Evolutionary conservation across 768 basidiomycete species (phyloP).

Genomic region (Podaxis sp.): DNA sequence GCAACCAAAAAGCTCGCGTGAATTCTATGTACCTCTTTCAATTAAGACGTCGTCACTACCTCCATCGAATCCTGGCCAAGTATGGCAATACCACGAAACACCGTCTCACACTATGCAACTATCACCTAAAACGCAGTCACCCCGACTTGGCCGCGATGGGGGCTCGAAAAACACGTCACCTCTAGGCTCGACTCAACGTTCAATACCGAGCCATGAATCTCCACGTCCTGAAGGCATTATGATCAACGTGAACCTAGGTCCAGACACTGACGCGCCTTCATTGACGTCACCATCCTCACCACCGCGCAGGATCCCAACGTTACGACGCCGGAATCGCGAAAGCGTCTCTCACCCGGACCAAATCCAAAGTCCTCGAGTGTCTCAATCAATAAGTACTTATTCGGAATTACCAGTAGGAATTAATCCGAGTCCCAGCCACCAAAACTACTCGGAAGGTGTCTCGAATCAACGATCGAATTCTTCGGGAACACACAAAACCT

Average conservation of each 20-base stretch:
- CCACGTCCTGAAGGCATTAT: background rate
- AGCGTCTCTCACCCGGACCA: background rate
- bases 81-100: background rate
- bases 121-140: background rate
- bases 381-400: background rate
- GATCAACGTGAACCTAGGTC: background rate
- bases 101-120: background rate
- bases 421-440: no score
- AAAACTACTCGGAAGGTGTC: no score
- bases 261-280: background rate
- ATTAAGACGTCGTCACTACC: background rate
- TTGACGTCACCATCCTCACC: background rate
- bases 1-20: background rate
- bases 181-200: background rate
- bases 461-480: no score
- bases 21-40: background rate
- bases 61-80: background rate
- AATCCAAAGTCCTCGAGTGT: background rate
- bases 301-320: background rate
- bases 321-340: background rate
- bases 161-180: background rate
- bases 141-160: background rate
- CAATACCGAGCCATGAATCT: constrained; percentile 3
- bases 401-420: background rate
- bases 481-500: no score